A percentile compares a stretch with the other conserved stretches of the same genome.
These are phyloP conservation scores for Pterocarpus macrocarpus DNA, from an alignment of 306 rosid genomes.

Conservation along the genomic window DNA sequence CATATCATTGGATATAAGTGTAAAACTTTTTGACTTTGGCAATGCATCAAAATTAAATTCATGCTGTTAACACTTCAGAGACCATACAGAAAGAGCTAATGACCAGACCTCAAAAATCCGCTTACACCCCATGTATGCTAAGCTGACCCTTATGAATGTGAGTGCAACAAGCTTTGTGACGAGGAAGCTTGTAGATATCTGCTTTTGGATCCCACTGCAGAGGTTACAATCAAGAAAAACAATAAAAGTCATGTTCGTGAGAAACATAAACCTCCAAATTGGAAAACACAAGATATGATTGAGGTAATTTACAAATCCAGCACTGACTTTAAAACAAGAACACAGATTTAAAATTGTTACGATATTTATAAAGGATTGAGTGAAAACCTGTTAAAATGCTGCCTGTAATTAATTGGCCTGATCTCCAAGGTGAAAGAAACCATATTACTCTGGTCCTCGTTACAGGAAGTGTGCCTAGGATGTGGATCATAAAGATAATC, in stretches of 20 bases:
- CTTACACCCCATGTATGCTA: constrained; percentile 86
- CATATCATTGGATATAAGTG: neutral
- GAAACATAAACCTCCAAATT: neutral
- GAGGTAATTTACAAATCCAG: neutral
- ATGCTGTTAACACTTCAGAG: constrained; percentile 22
- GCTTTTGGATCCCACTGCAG: constrained; percentile 88
- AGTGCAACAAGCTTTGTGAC: constrained; percentile 81
- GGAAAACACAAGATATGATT: constrained; percentile 17
- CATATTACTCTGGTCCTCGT: neutral
- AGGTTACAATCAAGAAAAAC: constrained; percentile 29
- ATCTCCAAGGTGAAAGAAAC: neutral
- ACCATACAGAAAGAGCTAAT: constrained; percentile 34
- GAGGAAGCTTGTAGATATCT: constrained; percentile 73
- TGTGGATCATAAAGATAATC: neutral
- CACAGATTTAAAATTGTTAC: neutral
- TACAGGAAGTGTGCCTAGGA: neutral
- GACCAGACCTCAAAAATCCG: constrained; percentile 86
- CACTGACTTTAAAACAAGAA: neutral
- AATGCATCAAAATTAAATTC: neutral
- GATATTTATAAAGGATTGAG: neutral
- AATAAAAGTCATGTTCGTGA: constrained; percentile 1
- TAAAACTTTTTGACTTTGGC: neutral
- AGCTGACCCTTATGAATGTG: constrained; percentile 76
- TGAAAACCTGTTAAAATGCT: neutral
- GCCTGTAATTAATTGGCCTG: neutral